Conservation (phyloP, 169 alveolate genomes). For the Miamiensis avidus region DNA sequence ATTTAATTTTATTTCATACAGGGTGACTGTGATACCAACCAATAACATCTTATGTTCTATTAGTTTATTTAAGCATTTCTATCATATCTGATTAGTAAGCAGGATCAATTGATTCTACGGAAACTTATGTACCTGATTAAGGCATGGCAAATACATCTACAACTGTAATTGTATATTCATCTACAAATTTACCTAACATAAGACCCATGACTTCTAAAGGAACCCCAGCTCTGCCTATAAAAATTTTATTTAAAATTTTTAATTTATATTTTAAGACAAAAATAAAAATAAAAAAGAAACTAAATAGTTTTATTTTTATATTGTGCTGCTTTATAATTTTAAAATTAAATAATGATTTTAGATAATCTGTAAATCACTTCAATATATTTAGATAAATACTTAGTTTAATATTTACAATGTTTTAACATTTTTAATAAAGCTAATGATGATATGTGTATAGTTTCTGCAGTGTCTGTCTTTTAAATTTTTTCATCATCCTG, state of each 20-base stretch:
- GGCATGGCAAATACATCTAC: constrained; percentile 99
- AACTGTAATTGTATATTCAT: constrained; percentile 99
- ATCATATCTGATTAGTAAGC: constrained; percentile 98
- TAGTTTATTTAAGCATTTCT: constrained; percentile 98
- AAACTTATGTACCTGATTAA: constrained; percentile 95
- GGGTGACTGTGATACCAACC: constrained; percentile 99
- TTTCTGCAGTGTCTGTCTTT: constrained; percentile 92
- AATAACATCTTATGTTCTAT: constrained; percentile 96
- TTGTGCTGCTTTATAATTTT: too few species aligned
- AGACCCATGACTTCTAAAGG: constrained; percentile 99
- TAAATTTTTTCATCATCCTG: background rate
- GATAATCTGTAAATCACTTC: too few species aligned
- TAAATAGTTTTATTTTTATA: too few species aligned
- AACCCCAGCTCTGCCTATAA: constrained; percentile 95
- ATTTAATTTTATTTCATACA: too few species aligned
- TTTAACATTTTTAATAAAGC: constrained; percentile 98
- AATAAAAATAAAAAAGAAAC: too few species aligned
- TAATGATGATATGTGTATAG: constrained; percentile 96
- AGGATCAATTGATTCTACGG: constrained; percentile 99
- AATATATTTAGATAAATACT: too few species aligned
- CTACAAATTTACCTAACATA: constrained; percentile 99
- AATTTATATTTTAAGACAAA: too few species aligned
- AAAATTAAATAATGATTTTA: too few species aligned
- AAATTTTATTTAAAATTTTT: too few species aligned
- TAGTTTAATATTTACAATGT: constrained; percentile 99